These are phyloP conservation scores for Apiotrichum sp. DNA, from an alignment of 1,284 basidiomycete species.

Conservation along the genomic window DNA sequence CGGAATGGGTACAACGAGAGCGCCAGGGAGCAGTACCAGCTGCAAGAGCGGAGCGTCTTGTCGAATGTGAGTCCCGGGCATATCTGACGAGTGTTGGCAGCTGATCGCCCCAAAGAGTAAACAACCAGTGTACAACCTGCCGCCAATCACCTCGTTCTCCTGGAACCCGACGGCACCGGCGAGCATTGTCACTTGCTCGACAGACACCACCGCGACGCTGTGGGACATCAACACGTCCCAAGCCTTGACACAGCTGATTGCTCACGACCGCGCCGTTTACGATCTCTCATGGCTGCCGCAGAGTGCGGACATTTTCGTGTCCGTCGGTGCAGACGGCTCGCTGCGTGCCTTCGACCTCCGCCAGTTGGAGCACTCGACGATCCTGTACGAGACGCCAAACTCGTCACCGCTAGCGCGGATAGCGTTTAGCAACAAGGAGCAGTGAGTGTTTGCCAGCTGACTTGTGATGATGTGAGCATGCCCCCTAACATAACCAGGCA, in stretches of 20 bases:
- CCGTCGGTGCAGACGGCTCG: conserved; percentile 94
- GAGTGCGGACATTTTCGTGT: conserved; percentile 97
- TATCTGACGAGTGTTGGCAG: no score
- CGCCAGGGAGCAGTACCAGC: conserved; percentile 50
- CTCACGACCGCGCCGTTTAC: conserved; percentile 90
- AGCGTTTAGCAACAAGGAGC: conserved; percentile 59
- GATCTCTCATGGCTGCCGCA: conserved; percentile 83
- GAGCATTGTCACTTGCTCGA: conserved; percentile 88
- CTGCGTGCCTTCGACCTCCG: conserved; percentile 94
- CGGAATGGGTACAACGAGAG: conserved; percentile 28
- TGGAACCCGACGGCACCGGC: conserved; percentile 88
- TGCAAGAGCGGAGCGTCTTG: conserved; percentile 56
- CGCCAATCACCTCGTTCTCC: conserved; percentile 88
- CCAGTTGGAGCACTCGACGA: conserved; percentile 94
- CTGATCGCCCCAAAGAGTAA: conserved; percentile 57
- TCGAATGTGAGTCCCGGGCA: not conserved
- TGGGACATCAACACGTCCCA: conserved; percentile 95
- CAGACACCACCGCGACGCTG: conserved; percentile 90
- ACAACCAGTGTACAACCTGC: conserved; percentile 59
- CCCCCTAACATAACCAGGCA: conserved; percentile 23
- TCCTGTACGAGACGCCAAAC: conserved; percentile 85
- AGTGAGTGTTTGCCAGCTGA: conserved; percentile 21
- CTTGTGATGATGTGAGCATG: no score
- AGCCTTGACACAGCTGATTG: conserved; percentile 96
- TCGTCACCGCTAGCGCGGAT: conserved; percentile 65